Percentiles rank a stretch among this genome's conserved stretches.
These are phyloP conservation scores for Suhomyces choctaworum DNA, from an alignment of 1,139 yeast species.

Conservation along the genomic window DNA sequence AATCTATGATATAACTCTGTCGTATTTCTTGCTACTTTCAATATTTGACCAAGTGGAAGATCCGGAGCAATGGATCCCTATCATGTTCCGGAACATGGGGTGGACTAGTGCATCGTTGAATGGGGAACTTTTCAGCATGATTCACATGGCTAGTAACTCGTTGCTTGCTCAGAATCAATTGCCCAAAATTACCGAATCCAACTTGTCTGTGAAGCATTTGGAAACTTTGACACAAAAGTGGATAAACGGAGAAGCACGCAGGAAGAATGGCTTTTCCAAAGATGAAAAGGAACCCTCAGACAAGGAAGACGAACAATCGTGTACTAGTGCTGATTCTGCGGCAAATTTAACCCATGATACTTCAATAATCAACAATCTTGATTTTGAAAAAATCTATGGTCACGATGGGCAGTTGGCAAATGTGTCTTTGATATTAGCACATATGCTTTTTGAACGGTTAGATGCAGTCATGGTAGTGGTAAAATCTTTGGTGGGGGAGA, in stretches of 20 bases:
- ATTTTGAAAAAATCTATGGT: constrained; percentile 30
- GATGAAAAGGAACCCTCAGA: constrained; percentile 3
- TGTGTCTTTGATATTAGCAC: constrained; percentile 32
- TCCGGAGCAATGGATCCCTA: constrained; percentile 31
- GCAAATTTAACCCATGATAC: neutral
- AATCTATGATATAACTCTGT: constrained; percentile 31
- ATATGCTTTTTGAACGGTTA: constrained; percentile 33
- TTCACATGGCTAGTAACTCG: constrained; percentile 38
- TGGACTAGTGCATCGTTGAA: constrained; percentile 33
- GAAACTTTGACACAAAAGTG: constrained; percentile 32
- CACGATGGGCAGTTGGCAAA: constrained; percentile 36
- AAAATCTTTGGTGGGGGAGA: constrained; percentile 41
- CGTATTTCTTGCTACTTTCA: constrained; percentile 28
- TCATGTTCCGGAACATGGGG: constrained; percentile 31
- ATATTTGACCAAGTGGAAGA: constrained; percentile 30
- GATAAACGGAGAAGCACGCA: constrained; percentile 23
- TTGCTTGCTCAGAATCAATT: constrained; percentile 27
- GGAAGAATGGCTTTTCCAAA: neutral
- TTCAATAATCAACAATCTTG: constrained; percentile 21
- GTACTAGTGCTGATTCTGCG: neutral
- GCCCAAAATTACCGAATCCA: constrained; percentile 38
- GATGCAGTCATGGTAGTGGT: constrained; percentile 34
- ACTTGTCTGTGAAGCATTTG: constrained; percentile 33
- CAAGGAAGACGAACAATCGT: neutral
- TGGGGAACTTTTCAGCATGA: constrained; percentile 33